Conservation (phyloP, 192 early-diverging fungal species). For the Coemansia sp. region DNA sequence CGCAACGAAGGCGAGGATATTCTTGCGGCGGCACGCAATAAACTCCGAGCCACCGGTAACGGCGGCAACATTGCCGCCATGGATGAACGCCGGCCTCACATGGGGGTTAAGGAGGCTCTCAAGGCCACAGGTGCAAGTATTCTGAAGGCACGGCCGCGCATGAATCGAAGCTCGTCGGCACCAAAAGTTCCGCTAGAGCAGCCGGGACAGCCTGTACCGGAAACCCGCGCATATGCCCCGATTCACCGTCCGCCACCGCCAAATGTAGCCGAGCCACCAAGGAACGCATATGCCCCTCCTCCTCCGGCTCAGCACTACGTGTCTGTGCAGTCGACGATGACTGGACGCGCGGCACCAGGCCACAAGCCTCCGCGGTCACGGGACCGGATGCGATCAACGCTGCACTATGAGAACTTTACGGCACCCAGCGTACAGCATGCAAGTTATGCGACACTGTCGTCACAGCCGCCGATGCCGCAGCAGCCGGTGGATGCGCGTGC, state of each 20-base stretch:
- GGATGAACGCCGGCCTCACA: conserved; percentile 7
- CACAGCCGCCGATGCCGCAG: conserved; percentile 29
- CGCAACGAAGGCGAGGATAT: conserved; percentile 29
- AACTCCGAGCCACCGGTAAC: conserved; percentile 3
- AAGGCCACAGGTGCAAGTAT: conserved; percentile 44
- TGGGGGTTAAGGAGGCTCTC: conserved; percentile 41
- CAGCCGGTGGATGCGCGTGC: conserved; percentile 21
- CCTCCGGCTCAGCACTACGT: neutral
- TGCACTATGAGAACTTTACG: conserved; percentile 41
- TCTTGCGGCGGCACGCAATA: conserved; percentile 34
- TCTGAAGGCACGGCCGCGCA: conserved; percentile 32
- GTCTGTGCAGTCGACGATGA: conserved; percentile 4
- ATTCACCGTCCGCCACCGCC: conserved; percentile 31
- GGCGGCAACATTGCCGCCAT: conserved; percentile 7
- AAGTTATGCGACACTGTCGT: conserved; percentile 11
- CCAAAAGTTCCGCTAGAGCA: conserved; percentile 12
- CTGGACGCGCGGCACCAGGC: conserved; percentile 24
- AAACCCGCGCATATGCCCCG: conserved; percentile 15
- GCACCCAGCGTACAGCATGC: conserved; percentile 7
- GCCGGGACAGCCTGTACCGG: conserved; percentile 6
- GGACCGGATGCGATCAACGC: conserved; percentile 51
- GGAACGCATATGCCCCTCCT: neutral
- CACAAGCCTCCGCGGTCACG: conserved; percentile 49
- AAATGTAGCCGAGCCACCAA: conserved; percentile 17
- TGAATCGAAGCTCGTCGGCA: conserved; percentile 32